Evolutionary conservation across 192 early-diverging fungal species (phyloP), one percentile per base, ranked within the genome.

Genomic region (Podila verticillata): DNA sequence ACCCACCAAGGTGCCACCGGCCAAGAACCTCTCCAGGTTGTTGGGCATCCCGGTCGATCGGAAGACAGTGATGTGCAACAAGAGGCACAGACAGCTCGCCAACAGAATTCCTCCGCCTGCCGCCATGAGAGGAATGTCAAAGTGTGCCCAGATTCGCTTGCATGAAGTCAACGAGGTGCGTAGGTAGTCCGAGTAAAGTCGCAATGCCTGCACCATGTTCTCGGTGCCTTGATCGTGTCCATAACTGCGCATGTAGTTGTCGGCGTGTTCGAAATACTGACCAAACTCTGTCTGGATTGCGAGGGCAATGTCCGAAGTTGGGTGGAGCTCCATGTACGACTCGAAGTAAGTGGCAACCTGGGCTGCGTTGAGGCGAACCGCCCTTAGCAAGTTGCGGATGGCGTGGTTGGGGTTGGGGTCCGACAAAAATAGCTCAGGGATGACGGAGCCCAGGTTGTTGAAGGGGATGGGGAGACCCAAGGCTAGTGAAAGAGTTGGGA

Each of bases 131-230:
- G 86, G 84, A 7, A 89, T 81, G 60, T 99, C 96, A 73, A 99
- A 99, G 32, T 95, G 93, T 19, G 96, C 95, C 97, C 97, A 99
- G 47, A 95, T 89, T 34, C 87, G 82, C n/a, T 95, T 91, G 65
- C 93, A 89, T 20, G 90, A 88, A 17, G 87, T 86, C 17, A 99
- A 85, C 0, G 93, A 87, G 7, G 74, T 73, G 1, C 91, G 79
- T 49, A 92, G 82, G 64, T 93, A 94, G 20, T 57, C 74, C 24
- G 81, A 74, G 48, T 82, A 83, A 31, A 82, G 69, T 30, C 48
- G 31, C 22, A 77, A 28, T 4, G 66, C 61, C 36, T 71, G 26
- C 10, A 80, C 74, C 49, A 84, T 20, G 32, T 78, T 57, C n/a
- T 82, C 68, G 12, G 34, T 61, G 4, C 48, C 39, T 26, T 57